Conservation (phyloP, 129 eudicot species). For the Flaveria robusta region DNA sequence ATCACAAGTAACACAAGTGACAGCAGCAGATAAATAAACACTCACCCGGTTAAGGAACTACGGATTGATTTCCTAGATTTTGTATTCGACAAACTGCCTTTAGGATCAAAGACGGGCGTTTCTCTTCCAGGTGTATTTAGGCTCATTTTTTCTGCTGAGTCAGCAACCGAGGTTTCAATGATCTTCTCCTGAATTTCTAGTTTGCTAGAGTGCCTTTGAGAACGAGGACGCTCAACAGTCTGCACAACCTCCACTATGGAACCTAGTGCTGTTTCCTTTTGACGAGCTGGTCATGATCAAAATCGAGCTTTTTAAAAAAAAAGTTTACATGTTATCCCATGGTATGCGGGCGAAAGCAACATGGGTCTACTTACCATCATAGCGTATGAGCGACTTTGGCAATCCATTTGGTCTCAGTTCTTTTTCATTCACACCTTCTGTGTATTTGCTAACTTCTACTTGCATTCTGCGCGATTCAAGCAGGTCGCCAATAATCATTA, state of each 20-base stretch:
- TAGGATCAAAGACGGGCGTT: constrained; percentile 43
- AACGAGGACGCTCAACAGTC: constrained; percentile 76
- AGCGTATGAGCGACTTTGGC: constrained; percentile 89
- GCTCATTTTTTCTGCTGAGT: constrained; percentile 42
- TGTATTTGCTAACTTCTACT: constrained; percentile 98
- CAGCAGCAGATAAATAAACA: constrained; percentile 22
- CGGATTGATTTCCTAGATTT: constrained; percentile 73
- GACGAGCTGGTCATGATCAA: constrained; percentile 70
- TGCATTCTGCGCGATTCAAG: constrained; percentile 73
- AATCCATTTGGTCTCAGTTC: constrained; percentile 90
- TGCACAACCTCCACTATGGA: constrained; percentile 91
- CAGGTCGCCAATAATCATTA: neutral
- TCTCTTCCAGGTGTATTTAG: constrained; percentile 59
- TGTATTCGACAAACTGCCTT: constrained; percentile 33
- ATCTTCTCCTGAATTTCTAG: constrained; percentile 45
- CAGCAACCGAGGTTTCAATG: constrained; percentile 50
- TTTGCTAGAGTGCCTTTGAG: constrained; percentile 47
- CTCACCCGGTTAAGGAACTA: constrained; percentile 73
- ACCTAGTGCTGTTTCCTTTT: constrained; percentile 89
- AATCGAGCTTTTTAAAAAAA: constrained; percentile 8
- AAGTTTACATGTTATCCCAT: neutral
- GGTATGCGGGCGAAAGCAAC: neutral
- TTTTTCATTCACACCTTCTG: constrained; percentile 88
- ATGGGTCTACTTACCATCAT: constrained; percentile 62
- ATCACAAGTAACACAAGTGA: neutral